Evolutionary conservation across 225 moss, liverwort and hornwort species (phyloP), one percentile per base, ranked within the genome.

Genomic region (Pleurozium schreberi): DNA sequence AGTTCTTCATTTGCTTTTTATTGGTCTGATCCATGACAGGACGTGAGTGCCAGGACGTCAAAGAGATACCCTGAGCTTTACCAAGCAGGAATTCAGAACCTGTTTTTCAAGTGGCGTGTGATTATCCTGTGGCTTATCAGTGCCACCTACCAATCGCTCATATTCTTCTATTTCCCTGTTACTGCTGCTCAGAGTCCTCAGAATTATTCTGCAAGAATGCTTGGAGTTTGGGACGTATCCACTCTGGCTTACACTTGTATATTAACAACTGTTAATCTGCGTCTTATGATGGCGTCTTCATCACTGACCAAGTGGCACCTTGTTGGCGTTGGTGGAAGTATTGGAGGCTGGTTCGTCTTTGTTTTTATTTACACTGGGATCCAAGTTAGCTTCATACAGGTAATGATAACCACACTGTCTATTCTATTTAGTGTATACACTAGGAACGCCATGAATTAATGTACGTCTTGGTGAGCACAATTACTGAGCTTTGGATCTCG

Each of bases 181-280:
- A 87, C 62, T 89, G 96, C 92, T 85, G 96, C 92, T 61, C 93
- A 96, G 91, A 92, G 82, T 84, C 87, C 93, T 88, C 95, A 96
- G 84, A 96, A 96, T 88, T 87, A 81, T 81, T 86, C 92, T 64
- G 96, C 88, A 80, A 92, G 76, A 86, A 92, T 93, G 88, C 90
- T 98, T 77, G 98, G 98, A 85, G 89, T 98, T 85, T 96, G 98
- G 98, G 98, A 98, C 85, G 93, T 97, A 50, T 97, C 96, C 22
- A 98, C 98, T 86, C 94, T 98, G 93, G 95, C 98, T 75, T 98
- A 93, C 85, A 98, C 98, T 80, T 96, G 96, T 91, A 92, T 98
- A 83, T 93, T 98, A 85, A 90, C 93, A 55, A 96, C 98, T 31
- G 98, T 98, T 70, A 98, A 98, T 88, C 89, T 98, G 84, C 96